Percentiles rank a stretch among this genome's conserved stretches.
These are phyloP conservation scores for Ophiostoma piceae DNA, from an alignment of 2,329 filamentous ascomycete species.

Conservation along the genomic window DNA sequence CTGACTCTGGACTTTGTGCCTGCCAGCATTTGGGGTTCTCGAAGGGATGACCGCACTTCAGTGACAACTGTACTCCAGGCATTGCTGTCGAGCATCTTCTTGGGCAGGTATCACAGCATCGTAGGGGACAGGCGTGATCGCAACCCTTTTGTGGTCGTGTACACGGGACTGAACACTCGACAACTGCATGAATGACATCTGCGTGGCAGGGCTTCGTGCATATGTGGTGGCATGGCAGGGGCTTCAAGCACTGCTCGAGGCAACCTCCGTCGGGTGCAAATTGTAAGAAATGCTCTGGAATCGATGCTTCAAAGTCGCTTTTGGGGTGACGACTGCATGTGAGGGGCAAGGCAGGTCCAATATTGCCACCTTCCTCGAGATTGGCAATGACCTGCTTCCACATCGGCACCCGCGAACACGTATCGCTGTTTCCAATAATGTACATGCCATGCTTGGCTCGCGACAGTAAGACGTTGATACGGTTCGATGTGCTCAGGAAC, in stretches of 20 bases:
- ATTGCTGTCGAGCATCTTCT: conserved; percentile 36
- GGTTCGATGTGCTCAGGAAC: conserved; percentile 61
- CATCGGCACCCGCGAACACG: conserved; percentile 54
- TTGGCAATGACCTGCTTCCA: conserved; percentile 56
- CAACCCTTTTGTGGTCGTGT: conserved; percentile 40
- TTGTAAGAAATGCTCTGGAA: conserved; percentile 53
- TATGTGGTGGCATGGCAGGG: conserved; percentile 46
- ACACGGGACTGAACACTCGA: conserved; percentile 44
- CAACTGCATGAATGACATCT: conserved; percentile 42
- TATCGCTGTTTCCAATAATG: conserved; percentile 61
- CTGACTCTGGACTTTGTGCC: conserved; percentile 39
- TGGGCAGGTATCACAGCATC: conserved; percentile 43
- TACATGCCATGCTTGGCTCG: conserved; percentile 66
- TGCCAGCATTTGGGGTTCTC: conserved; percentile 37
- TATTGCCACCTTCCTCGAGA: conserved; percentile 40
- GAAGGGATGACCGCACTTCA: conserved; percentile 42
- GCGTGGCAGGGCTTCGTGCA: conserved; percentile 47
- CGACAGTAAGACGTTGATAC: conserved; percentile 64
- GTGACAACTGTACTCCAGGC: conserved; percentile 34
- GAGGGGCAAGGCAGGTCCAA: conserved; percentile 50
- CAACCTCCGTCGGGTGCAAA: conserved; percentile 61
- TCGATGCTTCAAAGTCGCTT: conserved; percentile 44
- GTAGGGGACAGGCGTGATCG: conserved; percentile 40
- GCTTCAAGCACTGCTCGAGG: conserved; percentile 43
- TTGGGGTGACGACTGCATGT: conserved; percentile 57